Base-by-base conservation (phyloP, 192 early-diverging fungal genomes). In the Coemansia sp. region DNA sequence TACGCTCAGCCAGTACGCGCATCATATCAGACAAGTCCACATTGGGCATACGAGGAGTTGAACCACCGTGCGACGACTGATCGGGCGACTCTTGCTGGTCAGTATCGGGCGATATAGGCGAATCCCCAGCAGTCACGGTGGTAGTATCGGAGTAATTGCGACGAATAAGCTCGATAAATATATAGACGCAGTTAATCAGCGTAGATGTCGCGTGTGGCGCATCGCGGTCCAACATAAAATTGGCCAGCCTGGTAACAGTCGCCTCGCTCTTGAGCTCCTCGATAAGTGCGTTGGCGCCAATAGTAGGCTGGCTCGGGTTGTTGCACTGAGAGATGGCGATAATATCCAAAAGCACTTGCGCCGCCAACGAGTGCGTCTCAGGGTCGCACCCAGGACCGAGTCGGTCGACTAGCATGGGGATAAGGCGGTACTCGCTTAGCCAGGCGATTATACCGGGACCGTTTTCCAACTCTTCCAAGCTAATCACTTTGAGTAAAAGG, bases 141-240 rank as follows among this genome's bases (percentile, higher is more conserved):
- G 58, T 68, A 20, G 38, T 50, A 24, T 83, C 81, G 18, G 74
- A 80, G 90, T 96, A 98, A 79, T 97, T 98, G 70, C 95, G 90
- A 67, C 97, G 90, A 79, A 99, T 97, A 18, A 99, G 86, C 85
- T 99, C 97, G 68, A 99, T 97, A 71, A 99, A 92, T 65, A 99
- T 96, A 61, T 91, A 94, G 36, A 97, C 94, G 71, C 95, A 95
- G 77, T 96, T 98, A 65, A 91, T 94, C 34, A 99, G 87, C 22
- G 94, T 92, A 18, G 93, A 97, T 1, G 94, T 92, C 24, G 92
- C 89, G 74, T 92, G 86, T 15, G 94, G 91, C 9, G 92, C 94
- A 3, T 78, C 68, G 41, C 72, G 78, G 70, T 81, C 81, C 55
- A 99, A 88, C 98, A 99, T 99, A 70, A 90, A 98, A 46, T 85